Evolutionary conservation across 306 rosid genomes (phyloP), one percentile per base, ranked within the genome.

Genomic region (Mimosa bimucronata): DNA sequence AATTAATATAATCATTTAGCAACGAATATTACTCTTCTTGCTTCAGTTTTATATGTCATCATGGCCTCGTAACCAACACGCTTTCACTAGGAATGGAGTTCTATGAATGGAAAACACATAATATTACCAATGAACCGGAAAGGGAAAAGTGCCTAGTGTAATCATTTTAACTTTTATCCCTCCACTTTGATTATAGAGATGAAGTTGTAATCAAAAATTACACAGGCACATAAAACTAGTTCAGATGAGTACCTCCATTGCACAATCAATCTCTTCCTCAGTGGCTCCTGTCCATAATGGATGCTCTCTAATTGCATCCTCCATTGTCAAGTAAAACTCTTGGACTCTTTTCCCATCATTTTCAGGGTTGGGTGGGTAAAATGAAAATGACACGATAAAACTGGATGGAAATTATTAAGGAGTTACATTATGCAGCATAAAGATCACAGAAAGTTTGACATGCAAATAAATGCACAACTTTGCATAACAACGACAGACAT

Each of bases 221-320:
- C 16, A 26, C 6, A 53, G 42, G 55, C 23, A 53, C 14, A 78
- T 2, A 38, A 58, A 64, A 69, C 57, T 25, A 70, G 46, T 29
- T 15, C 44, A 55, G 34, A 40, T 16, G 29, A 12, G 19, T 72
- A 88, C 90, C 92, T 88, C 97, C 90, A 91, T 85, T 7, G 97
- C 88, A 85, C 84, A 74, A 65, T 91, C 91, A 68, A 89, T 84
- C 78, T 89, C 94, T 53, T 86, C 82, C 23, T 83, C 91, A 29
- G 88, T 80, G 81, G 97, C 89, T 67, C 74, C 84, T 4, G 83
- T 78, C 97, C 97, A 91, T 40, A 91, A 79, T 30, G 97, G 88
- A 82, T 91, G 89, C 73, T 89, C 87, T 34, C 78, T 65, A 44
- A 88, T 82, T 18, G 88, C 69, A 66, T 26, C 86, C 75, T 90